Evolutionary conservation across 2,329 filamentous ascomycete species (phyloP), one percentile per base, ranked within the genome.

Genomic region (Fusarium sp.): DNA sequence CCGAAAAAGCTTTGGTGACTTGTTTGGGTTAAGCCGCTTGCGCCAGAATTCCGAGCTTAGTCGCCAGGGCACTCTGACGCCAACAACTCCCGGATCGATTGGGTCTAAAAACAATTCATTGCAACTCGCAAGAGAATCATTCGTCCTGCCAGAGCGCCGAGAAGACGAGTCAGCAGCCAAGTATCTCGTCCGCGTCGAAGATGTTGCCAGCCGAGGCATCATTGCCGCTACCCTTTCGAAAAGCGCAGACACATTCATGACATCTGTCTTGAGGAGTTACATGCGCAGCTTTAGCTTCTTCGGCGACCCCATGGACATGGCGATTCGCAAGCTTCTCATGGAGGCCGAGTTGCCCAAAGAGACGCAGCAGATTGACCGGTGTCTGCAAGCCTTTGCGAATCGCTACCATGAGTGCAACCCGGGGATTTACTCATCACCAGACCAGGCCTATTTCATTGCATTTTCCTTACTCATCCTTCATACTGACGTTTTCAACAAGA

Each of bases 401-500:
- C 91, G 97, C 68, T 99, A 99, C 81, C 94, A 98, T 80, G 97
- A 99, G 83, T 99, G 97, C 84, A 99, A 99, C 78, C 97, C 97
- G 3, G 96, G 97, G 42, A 97, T 99, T 69, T 99, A 97, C 83
- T 90, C 93, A 27, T 92, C 92, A 36, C 91, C 95, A 77, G 97
- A 98, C 79, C 95, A 98, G 84, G 95, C 97, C n/a, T 98, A 98
- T 82, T 98, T 98, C 79, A 96, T 98, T 74, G 95, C 96, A 18
- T 99, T 99, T 81, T 98, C 96, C 2, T 91, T 99, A 66, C 90
- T 99, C 69, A 98, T 99, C 76, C 87, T 99, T 36, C 97, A 99
- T 79, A 98, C 97, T 0, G 97, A 99, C 80, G 94, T 97, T n/a
- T 98, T 98, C 90, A 99, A 99, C 87, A 98, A 97, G 84, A 99